A percentile compares a stretch with the other conserved stretches of the same genome.
phyloP scores from a whole-genome alignment of 768 basidiomycete species.

The Thelephora aurantiotincta region DNA sequence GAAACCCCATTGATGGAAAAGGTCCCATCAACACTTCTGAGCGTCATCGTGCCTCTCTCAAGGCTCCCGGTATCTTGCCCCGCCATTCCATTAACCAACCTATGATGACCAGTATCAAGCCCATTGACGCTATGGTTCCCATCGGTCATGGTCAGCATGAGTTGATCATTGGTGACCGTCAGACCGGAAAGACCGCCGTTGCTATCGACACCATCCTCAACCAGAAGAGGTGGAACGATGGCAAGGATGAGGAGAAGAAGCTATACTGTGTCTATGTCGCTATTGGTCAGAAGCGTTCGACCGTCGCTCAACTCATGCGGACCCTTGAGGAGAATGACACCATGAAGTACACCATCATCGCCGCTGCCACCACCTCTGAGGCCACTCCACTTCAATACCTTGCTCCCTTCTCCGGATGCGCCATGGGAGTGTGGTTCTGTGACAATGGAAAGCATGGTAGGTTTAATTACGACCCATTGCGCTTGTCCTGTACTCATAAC shows the following conservation, averaged over 20 bases:
- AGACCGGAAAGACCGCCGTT: slow-evolving; percentile 98
- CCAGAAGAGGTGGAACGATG: slow-evolving; percentile 99
- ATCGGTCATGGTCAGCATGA: slow-evolving; percentile 99
- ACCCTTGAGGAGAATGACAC: slow-evolving; percentile 99
- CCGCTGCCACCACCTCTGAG: slow-evolving; percentile 98
- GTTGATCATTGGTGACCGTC: slow-evolving; percentile 99
- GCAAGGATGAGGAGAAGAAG: slow-evolving; percentile 92
- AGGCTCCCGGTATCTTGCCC: slow-evolving; percentile 96
- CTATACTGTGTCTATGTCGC: slow-evolving; percentile 99
- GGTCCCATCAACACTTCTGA: slow-evolving; percentile 87
- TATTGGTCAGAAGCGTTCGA: slow-evolving; percentile 98
- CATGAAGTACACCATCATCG: slow-evolving; percentile 99
- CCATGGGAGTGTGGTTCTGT: slow-evolving; percentile 99
- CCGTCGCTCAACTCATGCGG: slow-evolving; percentile 98
- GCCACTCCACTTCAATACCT: no score
- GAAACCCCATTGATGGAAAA: no score
- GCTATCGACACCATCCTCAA: slow-evolving; percentile 99
- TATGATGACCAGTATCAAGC: slow-evolving; percentile 99
- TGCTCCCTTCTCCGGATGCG: slow-evolving; percentile 98
- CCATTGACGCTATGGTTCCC: slow-evolving; percentile 99
- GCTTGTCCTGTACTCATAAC: no score
- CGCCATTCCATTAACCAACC: slow-evolving; percentile 99
- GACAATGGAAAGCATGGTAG: slow-evolving; percentile 98
- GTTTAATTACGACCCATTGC: slow-evolving; percentile 11
- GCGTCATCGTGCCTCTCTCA: slow-evolving; percentile 93